Base-by-base conservation (phyloP, 768 basidiomycete genomes). In the Termitomyces sp. region DNA sequence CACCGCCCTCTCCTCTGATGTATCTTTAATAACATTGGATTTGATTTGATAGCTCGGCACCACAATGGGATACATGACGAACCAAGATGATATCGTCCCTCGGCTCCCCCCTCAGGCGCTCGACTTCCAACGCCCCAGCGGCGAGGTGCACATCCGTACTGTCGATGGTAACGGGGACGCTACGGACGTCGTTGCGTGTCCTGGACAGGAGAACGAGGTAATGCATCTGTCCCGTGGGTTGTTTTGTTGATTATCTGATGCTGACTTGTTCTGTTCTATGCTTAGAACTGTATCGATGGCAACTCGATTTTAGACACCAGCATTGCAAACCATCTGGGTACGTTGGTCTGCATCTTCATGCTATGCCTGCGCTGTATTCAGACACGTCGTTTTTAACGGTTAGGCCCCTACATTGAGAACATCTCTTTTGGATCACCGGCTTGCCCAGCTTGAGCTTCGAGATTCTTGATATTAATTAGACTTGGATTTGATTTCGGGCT, bases 51-150 rank as follows among this genome's bases (percentile, higher is more conserved):
- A 71, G 70, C 63, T 72, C 36, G 69, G 71, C 10, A 39, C 63
- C 20, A 64, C 70, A 6, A 67, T 74, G 58, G 65, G 69, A 9
- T 65, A 65, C 48, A 65, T 78, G 30, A 74, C 75, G 9, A 77
- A 79, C 65, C 72, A 77, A 59, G 60, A 74, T 47, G 79, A 81
- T 67, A 73, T 74, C 1, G 71, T 80, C n/a, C 76, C 78, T 0
- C 64, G 47, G 37, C 64, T 79, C 20, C 76, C 77, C 2, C 74
- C 74, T 2, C 67, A 65, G 18, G 63, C 70, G 55, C 51, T 79
- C 5, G 70, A 65, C 10, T 79, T 72, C 67, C 67, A 68, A 37
- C 79, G 79, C 50, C 69, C 74, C 2, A 60, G 63, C 14, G 73
- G 75, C 12, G 79, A 81, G 58, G 65, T 76, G 2, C 78, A 80